Base-by-base conservation (phyloP, 345 rosid genomes). In the Murraya paniculata region DNA sequence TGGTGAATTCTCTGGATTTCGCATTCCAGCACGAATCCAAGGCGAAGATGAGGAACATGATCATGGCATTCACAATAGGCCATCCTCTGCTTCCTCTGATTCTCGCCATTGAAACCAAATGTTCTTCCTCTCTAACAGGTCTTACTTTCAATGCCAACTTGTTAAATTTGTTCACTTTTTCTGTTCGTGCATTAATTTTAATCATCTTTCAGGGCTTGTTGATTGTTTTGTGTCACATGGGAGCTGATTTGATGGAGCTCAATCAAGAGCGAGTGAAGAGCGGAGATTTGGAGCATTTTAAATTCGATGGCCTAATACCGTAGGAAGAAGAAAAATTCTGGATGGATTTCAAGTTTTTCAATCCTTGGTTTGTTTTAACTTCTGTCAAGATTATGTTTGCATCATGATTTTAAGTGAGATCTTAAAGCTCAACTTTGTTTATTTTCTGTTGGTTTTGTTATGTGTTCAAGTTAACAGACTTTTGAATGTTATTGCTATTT, bases 11-110 rank as follows among this genome's bases (percentile, higher is more conserved):
- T 86, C 93, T 64, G 94, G 97, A 66, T 93, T 90, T 76, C 90
- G 87, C 71, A 80, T 93, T 84, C 98, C 98, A 83, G 92, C 94
- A 89, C 98, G 92, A 87, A 90, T 91, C 83, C 94, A 90, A 74
- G 98, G 98, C 71, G 89, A 89, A 82, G 91, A 88, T 73, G 96
- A 91, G 91, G 98, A 95, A 83, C 91, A 88, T 53, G 94, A 84
- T 14, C 50, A 45, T 67, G 92, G 91, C 85, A 84, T 94, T 78
- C 83, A 82, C 84, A 81, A 82, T 83, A 90, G 88, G 86, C 93
- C 90, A 83, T 90, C 97, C 85, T 90, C 95, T 81, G 91, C 91
- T 71, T 92, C 97, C 84, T 89, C 98, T 73, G 88, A 86, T 81
- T 89, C 97, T 86, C 93, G 87, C 90, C 95, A 89, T 91, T 90